Evolutionary conservation across 2,329 filamentous ascomycete genomes (phyloP).

Genomic region (Cladophialophora carrionii): DNA sequence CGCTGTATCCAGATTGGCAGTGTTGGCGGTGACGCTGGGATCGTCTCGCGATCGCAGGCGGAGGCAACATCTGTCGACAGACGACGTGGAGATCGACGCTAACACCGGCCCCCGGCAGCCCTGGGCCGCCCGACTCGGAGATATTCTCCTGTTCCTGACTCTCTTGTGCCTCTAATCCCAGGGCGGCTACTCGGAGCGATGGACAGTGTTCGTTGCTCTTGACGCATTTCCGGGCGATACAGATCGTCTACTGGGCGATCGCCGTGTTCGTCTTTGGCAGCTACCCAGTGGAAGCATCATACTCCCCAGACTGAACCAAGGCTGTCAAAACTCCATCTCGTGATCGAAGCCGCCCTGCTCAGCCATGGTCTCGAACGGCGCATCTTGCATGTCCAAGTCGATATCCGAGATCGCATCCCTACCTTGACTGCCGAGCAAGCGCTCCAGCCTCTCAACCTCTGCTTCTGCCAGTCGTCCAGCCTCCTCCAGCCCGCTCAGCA

Average conservation of each 20-base stretch:
- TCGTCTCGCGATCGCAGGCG: neutral
- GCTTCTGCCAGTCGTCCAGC: constrained; percentile 58
- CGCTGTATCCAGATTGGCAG: too few relatives aligned
- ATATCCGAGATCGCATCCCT: constrained; percentile 7
- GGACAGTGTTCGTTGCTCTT: neutral
- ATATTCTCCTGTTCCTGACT: neutral
- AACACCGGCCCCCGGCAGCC: neutral
- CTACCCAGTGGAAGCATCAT: neutral
- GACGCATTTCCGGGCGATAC: neutral
- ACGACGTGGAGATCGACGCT: constrained; percentile 8
- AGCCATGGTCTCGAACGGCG: constrained; percentile 23
- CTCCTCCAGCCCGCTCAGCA: constrained; percentile 63
- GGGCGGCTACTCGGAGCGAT: neutral
- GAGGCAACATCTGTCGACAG: neutral
- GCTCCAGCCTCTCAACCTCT: constrained; percentile 45
- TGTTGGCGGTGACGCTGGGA: too few relatives aligned
- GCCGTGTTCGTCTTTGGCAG: neutral
- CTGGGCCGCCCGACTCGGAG: neutral
- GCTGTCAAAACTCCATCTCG: constrained; percentile 29
- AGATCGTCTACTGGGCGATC: neutral
- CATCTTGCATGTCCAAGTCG: constrained; percentile 20
- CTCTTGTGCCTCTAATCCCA: neutral
- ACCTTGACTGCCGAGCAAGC: constrained; percentile 14
- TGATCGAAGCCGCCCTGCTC: constrained; percentile 14
- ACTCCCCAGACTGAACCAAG: too few relatives aligned